Evolutionary conservation across 2,329 filamentous ascomycete genomes (phyloP), one percentile per base, ranked within the genome.

Genomic region (Curvularia sp.): DNA sequence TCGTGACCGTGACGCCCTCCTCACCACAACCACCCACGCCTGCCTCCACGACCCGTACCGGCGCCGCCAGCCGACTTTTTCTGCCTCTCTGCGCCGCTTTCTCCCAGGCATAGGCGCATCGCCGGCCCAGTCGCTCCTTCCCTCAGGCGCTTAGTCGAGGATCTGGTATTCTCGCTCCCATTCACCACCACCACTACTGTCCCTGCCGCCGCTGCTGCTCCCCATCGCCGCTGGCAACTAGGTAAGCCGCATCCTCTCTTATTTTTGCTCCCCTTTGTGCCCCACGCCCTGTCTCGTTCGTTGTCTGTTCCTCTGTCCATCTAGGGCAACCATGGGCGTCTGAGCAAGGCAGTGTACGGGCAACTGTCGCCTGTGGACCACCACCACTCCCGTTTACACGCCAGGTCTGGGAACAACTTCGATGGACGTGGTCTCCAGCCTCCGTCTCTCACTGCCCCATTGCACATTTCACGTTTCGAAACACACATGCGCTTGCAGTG

Each of bases 151-250:
- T 75, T 77, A 75, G 63, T 70, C 69, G 76, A 77, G 76, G 69
- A 78, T 75, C 76, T 76, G 76, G 76, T 72, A 78, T 78, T 67
- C 75, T 78, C 75, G 69, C 75, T 71, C 66, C 71, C 68, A 72
- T 60, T 68, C 64, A 60, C 70, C 64, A 68, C 59, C 68, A 61
- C 54, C 64, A 43, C 38, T n/a, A 49, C 55, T 55, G 57, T 65
- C 49, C 49, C 60, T 55, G 57, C 65, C 49, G 51, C 60, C 63
- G 53, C 55, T 62, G 49, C 60, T 52, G 39, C 39, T 25, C 21
- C 52, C 58, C 25, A 36, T 47, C 42, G 60, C 65, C 53, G 67
- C 70, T 68, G 66, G 65, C 69, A 58, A 61, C 57, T 67, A 68
- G 74, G 75, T 78, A 70, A 65, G 75, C 77, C 47, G 52, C 56